These are phyloP conservation scores for Phytomonas sp. DNA, from an alignment of 208 protist species.

Conservation along the genomic window DNA sequence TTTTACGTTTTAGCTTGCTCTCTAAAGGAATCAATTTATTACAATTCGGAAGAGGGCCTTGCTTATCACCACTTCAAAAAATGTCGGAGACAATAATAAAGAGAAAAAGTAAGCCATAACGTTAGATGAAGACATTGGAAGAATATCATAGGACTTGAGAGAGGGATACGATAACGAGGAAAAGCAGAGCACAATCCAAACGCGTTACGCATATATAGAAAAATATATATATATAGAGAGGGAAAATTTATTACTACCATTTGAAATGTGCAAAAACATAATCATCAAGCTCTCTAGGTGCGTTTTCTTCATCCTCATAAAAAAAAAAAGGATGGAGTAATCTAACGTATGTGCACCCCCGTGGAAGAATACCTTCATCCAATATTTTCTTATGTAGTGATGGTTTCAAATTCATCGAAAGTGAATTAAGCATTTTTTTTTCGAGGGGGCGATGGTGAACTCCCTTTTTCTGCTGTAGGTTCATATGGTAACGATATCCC, in stretches of 20 bases:
- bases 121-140: not conserved
- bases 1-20: not conserved
- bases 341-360: too few relatives aligned
- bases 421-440: too few relatives aligned
- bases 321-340: too few relatives aligned
- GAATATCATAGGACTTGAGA: not conserved
- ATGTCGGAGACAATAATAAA: not conserved
- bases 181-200: not conserved
- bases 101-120: not conserved
- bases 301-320: not conserved
- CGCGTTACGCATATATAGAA: not conserved
- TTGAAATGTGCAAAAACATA: not conserved
- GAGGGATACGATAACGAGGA: not conserved
- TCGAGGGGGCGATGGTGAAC: too few relatives aligned
- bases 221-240: constrained; percentile 8
- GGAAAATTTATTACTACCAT: not conserved
- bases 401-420: too few relatives aligned
- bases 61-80: not conserved
- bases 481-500: too few relatives aligned
- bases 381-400: too few relatives aligned
- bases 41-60: not conserved
- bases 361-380: too few relatives aligned
- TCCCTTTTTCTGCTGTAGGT: too few relatives aligned
- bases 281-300: not conserved
- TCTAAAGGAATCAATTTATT: not conserved